Conservation (phyloP, 2,329 filamentous ascomycete species). For the Aspergillus novoparasiticus region DNA sequence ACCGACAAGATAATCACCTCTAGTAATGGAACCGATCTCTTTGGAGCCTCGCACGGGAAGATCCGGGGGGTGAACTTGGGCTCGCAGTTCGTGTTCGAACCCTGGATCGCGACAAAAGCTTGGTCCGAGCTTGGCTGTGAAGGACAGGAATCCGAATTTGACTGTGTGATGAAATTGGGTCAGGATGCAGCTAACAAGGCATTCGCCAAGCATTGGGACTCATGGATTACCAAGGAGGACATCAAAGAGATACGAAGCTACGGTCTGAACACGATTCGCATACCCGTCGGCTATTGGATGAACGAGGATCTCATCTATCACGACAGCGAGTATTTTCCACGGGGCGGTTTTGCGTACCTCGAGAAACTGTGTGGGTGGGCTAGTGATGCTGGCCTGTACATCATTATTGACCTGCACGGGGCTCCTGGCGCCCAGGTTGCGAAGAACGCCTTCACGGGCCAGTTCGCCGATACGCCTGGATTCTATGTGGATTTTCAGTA, state of each 20-base stretch:
- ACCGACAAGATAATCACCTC: slow-evolving; percentile 29
- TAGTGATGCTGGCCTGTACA: slow-evolving; percentile 53
- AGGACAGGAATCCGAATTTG: slow-evolving; percentile 53
- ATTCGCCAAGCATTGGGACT: slow-evolving; percentile 55
- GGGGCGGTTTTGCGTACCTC: slow-evolving; percentile 51
- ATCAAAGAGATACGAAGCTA: slow-evolving; percentile 53
- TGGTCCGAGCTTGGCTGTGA: slow-evolving; percentile 55
- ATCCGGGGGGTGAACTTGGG: slow-evolving; percentile 61
- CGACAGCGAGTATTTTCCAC: slow-evolving; percentile 55
- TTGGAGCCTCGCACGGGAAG: slow-evolving; percentile 34
- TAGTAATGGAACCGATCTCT: slow-evolving; percentile 28
- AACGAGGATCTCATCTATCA: slow-evolving; percentile 52
- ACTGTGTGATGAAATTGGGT: slow-evolving; percentile 55
- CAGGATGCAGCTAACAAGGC: slow-evolving; percentile 50
- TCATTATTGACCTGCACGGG: slow-evolving; percentile 58
- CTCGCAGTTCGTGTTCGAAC: slow-evolving; percentile 56
- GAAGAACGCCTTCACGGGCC: slow-evolving; percentile 52
- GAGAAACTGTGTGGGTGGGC: slow-evolving; percentile 53
- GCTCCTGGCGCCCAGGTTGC: slow-evolving; percentile 53
- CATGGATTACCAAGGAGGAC: slow-evolving; percentile 54
- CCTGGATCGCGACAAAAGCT: slow-evolving; percentile 53
- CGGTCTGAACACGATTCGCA: slow-evolving; percentile 57
- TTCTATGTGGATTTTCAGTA: slow-evolving; percentile 63
- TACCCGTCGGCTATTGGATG: slow-evolving; percentile 61
- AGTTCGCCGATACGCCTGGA: slow-evolving; percentile 45